Percentiles rank a stretch among this genome's conserved stretches.
Conservation (phyloP, 345 rosid species). For the Litchi chinensis region DNA sequence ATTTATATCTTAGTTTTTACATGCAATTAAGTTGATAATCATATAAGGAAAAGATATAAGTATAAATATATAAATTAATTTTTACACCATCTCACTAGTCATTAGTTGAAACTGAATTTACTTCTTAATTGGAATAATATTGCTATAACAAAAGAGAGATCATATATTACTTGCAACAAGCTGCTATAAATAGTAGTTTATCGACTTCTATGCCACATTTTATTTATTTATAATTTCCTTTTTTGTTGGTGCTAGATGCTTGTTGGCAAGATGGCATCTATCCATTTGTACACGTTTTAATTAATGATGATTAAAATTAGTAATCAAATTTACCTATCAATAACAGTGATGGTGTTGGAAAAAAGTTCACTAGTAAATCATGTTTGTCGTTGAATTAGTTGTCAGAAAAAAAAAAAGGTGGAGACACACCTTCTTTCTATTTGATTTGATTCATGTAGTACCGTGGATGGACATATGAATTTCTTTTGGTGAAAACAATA, state of each 20-base stretch:
- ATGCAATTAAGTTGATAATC: too few relatives aligned
- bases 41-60: too few relatives aligned
- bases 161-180: too few relatives aligned
- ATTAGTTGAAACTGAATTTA: too few relatives aligned
- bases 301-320: background rate
- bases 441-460: background rate
- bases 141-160: too few relatives aligned
- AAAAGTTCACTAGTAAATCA: slow-evolving; percentile 4
- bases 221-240: too few relatives aligned
- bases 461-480: background rate
- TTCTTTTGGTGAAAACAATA: background rate
- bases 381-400: background rate
- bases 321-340: background rate
- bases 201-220: too few relatives aligned
- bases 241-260: background rate
- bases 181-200: background rate
- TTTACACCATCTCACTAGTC: too few relatives aligned
- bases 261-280: background rate
- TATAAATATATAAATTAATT: too few relatives aligned
- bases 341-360: background rate
- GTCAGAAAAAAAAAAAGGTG: slow-evolving; percentile 2
- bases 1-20: too few relatives aligned
- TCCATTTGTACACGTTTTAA: background rate
- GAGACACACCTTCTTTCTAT: background rate
- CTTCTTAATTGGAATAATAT: too few relatives aligned